phyloP scores from a whole-genome alignment of 2,329 filamentous ascomycete genomes.

The Arthrobotrys megalospora region DNA sequence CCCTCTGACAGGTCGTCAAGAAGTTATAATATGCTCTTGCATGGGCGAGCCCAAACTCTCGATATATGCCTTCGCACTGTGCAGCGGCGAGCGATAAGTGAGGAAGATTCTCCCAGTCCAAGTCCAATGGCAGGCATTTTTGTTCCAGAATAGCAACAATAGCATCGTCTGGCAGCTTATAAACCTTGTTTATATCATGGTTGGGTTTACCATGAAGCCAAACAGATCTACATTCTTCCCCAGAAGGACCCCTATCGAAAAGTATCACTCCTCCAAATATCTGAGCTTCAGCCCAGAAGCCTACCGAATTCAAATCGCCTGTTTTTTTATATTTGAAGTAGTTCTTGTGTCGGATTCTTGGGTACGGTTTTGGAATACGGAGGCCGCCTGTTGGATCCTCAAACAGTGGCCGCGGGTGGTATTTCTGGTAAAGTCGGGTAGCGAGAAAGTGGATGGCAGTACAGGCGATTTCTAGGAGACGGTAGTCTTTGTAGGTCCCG shows the following conservation, averaged over 20 bases:
- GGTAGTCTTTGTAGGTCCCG: not conserved
- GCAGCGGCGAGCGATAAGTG: constrained; percentile 1
- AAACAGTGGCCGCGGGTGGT: constrained; percentile 9
- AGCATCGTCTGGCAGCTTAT: constrained; percentile 2
- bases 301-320: constrained; percentile 10
- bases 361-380: not conserved
- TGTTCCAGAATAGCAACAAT: not conserved
- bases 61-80: constrained; percentile 20
- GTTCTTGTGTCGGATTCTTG: constrained; percentile 12
- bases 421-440: constrained; percentile 21
- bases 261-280: constrained; percentile 21
- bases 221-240: constrained; percentile 16
- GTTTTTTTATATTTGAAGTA: constrained; percentile 8
- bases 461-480: constrained; percentile 12
- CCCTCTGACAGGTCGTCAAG: constrained; percentile 5
- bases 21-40: constrained; percentile 13
- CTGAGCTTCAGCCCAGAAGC: constrained; percentile 23
- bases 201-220: constrained; percentile 16
- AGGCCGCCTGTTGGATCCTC: not conserved
- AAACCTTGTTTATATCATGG: constrained; percentile 2
- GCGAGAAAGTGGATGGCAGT: constrained; percentile 17
- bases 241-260: constrained; percentile 13
- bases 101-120: constrained; percentile 8
- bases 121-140: constrained; percentile 18
- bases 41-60: constrained; percentile 12